Conservation (phyloP, 2,329 filamentous ascomycete species). For the Colletotrichum incanum region DNA sequence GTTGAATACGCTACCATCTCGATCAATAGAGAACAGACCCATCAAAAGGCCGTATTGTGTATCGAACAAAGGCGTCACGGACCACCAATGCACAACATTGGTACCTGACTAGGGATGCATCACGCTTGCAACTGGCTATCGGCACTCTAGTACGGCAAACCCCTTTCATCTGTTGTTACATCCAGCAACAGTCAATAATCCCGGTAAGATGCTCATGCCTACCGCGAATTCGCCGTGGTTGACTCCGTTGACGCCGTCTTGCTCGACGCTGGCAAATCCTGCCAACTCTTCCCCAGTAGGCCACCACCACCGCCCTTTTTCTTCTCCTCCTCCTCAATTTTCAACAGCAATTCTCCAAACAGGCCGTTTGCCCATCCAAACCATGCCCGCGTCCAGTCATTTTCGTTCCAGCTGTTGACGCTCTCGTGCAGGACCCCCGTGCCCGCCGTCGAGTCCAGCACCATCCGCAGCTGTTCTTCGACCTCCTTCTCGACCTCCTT, state of each 20-base stretch:
- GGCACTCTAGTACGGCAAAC: not conserved
- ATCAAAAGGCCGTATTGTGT: no score
- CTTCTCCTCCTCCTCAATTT: constrained; percentile 44
- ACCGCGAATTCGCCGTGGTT: not conserved
- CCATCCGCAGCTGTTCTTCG: constrained; percentile 53
- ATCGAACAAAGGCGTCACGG: not conserved
- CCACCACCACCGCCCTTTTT: not conserved
- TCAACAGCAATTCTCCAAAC: constrained; percentile 59
- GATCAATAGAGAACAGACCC: no score
- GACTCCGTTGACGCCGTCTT: no score
- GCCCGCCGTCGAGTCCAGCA: constrained; percentile 58
- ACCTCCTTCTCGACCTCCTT: constrained; percentile 54
- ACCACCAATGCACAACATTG: no score
- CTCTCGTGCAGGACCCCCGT: constrained; percentile 66
- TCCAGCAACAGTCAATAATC: not conserved
- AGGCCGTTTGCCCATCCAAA: constrained; percentile 62
- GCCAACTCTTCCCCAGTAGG: constrained; percentile 29
- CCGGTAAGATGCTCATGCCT: not conserved
- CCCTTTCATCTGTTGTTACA: not conserved
- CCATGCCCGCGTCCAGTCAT: constrained; percentile 62
- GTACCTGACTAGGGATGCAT: no score
- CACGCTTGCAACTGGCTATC: not conserved
- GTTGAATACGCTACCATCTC: no score
- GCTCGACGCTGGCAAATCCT: not conserved
- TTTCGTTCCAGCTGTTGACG: constrained; percentile 59